phyloP scores from a whole-genome alignment of 179 eudicot genomes.

The Silene coronaria region DNA sequence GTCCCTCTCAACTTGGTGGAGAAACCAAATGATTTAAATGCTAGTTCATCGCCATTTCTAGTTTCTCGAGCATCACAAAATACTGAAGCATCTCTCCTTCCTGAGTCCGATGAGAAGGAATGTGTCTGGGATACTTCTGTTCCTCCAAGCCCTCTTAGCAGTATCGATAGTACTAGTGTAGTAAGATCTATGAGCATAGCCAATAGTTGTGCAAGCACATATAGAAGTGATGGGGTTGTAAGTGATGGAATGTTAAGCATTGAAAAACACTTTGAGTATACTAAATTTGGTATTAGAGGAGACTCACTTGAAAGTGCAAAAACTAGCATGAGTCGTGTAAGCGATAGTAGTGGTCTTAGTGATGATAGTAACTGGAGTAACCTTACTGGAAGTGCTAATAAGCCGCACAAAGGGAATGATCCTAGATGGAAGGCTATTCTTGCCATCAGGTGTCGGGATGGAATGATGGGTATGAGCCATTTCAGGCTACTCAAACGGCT shows the following conservation, averaged over 20 bases:
- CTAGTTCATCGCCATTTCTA: slow-evolving; percentile 39
- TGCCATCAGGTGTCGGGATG: slow-evolving; percentile 61
- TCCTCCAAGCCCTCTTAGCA: slow-evolving; percentile 82
- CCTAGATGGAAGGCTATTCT: slow-evolving; percentile 87
- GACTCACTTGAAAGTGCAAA: slow-evolving; percentile 78
- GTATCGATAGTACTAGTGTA: slow-evolving; percentile 64
- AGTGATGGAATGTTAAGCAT: slow-evolving; percentile 70
- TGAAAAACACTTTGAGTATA: slow-evolving; percentile 51
- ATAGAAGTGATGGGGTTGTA: slow-evolving; percentile 52
- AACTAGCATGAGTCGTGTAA: slow-evolving; percentile 77
- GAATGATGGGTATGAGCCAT: slow-evolving; percentile 81
- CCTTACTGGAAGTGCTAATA: slow-evolving; percentile 65
- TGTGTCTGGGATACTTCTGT: slow-evolving; percentile 89
- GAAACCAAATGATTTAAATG: slow-evolving; percentile 37
- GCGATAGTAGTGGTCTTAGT: slow-evolving; percentile 78
- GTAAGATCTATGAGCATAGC: slow-evolving; percentile 77
- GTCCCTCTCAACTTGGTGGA: slow-evolving; percentile 46
- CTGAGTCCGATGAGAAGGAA: slow-evolving; percentile 71
- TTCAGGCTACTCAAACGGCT: slow-evolving; percentile 66
- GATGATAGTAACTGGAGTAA: slow-evolving; percentile 91
- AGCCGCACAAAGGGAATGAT: slow-evolving; percentile 90
- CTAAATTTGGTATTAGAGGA: slow-evolving; percentile 48
- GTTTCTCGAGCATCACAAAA: slow-evolving; percentile 50
- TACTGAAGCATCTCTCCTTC: slow-evolving; percentile 37
- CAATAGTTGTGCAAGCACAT: slow-evolving; percentile 65